Evolutionary conservation across 2,329 filamentous ascomycete species (phyloP), one percentile per base, ranked within the genome.

Genomic region (Aspergillus sp.): DNA sequence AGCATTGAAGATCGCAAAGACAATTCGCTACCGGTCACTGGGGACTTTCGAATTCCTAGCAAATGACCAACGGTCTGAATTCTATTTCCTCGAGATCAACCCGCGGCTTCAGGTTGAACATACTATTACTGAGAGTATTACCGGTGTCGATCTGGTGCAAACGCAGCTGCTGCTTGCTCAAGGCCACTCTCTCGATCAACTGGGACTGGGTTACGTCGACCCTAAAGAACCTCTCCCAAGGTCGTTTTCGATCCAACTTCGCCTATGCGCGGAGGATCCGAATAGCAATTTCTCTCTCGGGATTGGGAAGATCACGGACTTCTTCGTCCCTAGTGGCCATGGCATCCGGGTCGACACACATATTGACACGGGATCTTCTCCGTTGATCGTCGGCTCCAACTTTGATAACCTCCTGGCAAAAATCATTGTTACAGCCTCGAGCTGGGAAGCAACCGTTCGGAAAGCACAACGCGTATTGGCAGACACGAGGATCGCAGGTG

Each of bases 31-130:
- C 59, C 67, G 69, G 43, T 82, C 78, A 0, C 67, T 84, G 0
- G 82, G 82, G 7, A 85, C 82, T 0, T 83, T 83, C 52, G 82
- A 85, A 58, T 85, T 84, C 49, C 68, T 85, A 0, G 72, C 82
- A 10, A 78, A 77, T 48, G 72, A 75, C 9, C 50, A 62, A 0
- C 73, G 64, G 0, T 59, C 60, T 1, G 72, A 78, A 20, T 80
- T 76, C 60, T 83, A 75, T 62, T 83, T 83, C 54, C 62, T 83
- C 5, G 80, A 83, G 56, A 72, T 82, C 52, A 83, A 83, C 47
- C 80, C 80, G 0, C 70, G 80, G 2, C 60, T 83, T 2, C 80
- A 83, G 57, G 80, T 83, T 35, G 80, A 83, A 53, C 80, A 83
- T 56, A 82, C 80, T 1, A 75, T 83, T 46, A 82, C 79, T 0